Evolutionary conservation across 2,329 filamentous ascomycete genomes (phyloP).

Genomic region (Plectosphaerella cucumerina): DNA sequence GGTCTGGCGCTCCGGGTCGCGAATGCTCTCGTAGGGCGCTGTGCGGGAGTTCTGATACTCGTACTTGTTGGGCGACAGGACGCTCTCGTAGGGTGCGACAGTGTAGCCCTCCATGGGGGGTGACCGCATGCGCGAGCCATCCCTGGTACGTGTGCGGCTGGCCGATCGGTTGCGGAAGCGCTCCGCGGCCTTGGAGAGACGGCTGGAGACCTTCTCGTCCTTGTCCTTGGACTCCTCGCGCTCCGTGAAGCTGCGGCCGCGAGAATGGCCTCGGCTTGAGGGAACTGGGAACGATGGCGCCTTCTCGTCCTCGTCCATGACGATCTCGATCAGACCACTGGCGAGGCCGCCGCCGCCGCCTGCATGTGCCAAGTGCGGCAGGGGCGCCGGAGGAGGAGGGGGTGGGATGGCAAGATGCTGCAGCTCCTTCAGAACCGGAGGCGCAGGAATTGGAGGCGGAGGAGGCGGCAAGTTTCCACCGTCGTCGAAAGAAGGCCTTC

Average conservation of each 20-base stretch:
- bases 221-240: conserved; percentile 1
- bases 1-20: conserved; percentile 29
- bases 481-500: conserved; percentile 47
- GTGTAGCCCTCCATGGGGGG: conserved; percentile 32
- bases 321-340: conserved; percentile 60
- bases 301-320: conserved; percentile 57
- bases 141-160: conserved; percentile 42
- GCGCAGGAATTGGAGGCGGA: conserved; percentile 46
- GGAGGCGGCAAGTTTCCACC: conserved; percentile 32
- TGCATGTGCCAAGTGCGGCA: conserved; percentile 38
- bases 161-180: conserved; percentile 57
- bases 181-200: conserved; percentile 54
- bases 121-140: conserved; percentile 25
- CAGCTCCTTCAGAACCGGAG: conserved; percentile 57
- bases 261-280: conserved; percentile 40
- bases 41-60: conserved; percentile 31
- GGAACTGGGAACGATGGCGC: conserved; percentile 27
- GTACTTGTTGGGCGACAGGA: conserved; percentile 33
- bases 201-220: conserved; percentile 45
- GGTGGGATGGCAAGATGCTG: conserved; percentile 58
- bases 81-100: conserved; percentile 38
- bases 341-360: conserved; percentile 36
- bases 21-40: conserved; percentile 38
- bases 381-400: conserved; percentile 57
- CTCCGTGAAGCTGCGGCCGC: conserved; percentile 53